Base-by-base conservation (phyloP, 768 basidiomycete species). In the Sutorius australiensis region DNA sequence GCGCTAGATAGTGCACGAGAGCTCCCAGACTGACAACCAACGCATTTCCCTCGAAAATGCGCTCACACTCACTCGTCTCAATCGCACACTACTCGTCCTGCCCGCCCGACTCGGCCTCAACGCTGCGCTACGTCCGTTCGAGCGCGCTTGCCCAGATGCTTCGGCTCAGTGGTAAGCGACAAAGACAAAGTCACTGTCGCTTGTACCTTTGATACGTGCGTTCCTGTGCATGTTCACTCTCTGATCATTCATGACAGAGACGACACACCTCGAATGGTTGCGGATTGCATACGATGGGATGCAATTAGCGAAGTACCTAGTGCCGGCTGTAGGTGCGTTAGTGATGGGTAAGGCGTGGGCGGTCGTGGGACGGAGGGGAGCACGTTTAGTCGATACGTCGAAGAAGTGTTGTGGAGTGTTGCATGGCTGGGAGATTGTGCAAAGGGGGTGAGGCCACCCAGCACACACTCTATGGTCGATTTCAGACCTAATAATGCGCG, bases 1-100 rank as follows among this genome's bases (percentile, higher is more conserved):
- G n/a, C n/a, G n/a, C n/a, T n/a, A n/a, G n/a, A n/a, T n/a, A n/a
- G n/a, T n/a, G n/a, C n/a, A n/a, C n/a, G n/a, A n/a, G n/a, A n/a
- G n/a, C n/a, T n/a, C n/a, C n/a, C n/a, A n/a, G n/a, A n/a, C n/a
- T n/a, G n/a, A 92, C 69, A 92, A 90, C 67, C 89, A 92, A 70
- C 84, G 89, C 32, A 90, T 93, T 58, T 84, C 88, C 16, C 78
- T 93, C 55, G 88, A 92, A 71, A 93, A 93, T 61, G 91, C 88
- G 3, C 77, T 92, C 84, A n/a, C 78, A 92, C 46, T 89, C 2
- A 74, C 70, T 54, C 65, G 86, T 30, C 78, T 90, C 54, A 84
- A 86, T 70, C 84, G 89, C 54, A 93, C 88, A 10, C 75, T 92
- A 30, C 79, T 92, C 57, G 72, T 91, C 31, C 89, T 90, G 16